phyloP scores from a whole-genome alignment of 164 flowering plant species.

The Stephania japonica region DNA sequence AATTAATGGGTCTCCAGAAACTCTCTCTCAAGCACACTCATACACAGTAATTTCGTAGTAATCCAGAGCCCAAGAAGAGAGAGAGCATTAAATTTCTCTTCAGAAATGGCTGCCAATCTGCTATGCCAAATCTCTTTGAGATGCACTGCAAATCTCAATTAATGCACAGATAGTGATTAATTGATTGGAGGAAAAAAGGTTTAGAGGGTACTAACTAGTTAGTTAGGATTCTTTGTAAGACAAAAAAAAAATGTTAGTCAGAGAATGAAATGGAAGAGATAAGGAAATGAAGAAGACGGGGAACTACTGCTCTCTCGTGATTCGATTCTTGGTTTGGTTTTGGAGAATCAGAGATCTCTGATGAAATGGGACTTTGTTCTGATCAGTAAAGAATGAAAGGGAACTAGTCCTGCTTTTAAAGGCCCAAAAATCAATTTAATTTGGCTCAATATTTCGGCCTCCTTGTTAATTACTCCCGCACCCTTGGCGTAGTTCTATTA shows the following conservation, averaged over 20 bases:
- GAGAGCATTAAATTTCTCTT: background rate
- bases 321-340: slow-evolving; percentile 30
- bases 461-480: background rate
- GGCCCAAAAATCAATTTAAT: background rate
- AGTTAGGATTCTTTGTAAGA: slow-evolving; percentile 1
- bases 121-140: background rate
- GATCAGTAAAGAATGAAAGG: slow-evolving; percentile 17
- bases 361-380: slow-evolving; percentile 28
- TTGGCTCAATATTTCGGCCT: background rate
- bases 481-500: too few relatives aligned
- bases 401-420: slow-evolving; percentile 22
- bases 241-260: background rate
- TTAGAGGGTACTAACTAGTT: too few relatives aligned
- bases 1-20: too few relatives aligned
- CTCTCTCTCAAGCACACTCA: too few relatives aligned
- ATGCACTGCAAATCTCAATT: background rate
- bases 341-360: slow-evolving; percentile 20
- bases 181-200: background rate
- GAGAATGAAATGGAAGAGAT: background rate
- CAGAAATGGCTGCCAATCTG: background rate
- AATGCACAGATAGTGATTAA: background rate
- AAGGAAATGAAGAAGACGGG: background rate
- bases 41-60: too few relatives aligned
- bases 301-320: slow-evolving; percentile 13
- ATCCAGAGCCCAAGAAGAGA: too few relatives aligned